Conservation (phyloP, 129 eudicot genomes). For the Tagetes erecta region DNA sequence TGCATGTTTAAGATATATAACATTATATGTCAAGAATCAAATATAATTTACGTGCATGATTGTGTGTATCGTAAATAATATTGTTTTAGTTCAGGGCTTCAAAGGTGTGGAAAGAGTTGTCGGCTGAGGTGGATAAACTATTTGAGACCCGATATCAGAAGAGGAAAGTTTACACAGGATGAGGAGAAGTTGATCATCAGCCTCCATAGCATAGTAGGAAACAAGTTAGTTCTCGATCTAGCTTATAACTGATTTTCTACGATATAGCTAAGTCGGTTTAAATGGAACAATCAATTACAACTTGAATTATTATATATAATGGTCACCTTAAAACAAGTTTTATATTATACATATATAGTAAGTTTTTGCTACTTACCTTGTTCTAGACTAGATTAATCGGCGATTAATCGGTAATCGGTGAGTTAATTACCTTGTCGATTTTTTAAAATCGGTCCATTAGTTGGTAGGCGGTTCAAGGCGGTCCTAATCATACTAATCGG, state of each 20-base stretch:
- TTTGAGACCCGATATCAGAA: slow-evolving; percentile 75
- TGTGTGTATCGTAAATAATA: slow-evolving; percentile 31
- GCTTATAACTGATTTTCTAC: neutral
- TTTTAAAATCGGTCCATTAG: no score
- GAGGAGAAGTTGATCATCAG: slow-evolving; percentile 78
- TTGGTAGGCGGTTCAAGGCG: no score
- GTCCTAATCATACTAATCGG: no score
- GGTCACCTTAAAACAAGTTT: neutral
- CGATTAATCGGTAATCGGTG: neutral
- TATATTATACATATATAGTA: neutral
- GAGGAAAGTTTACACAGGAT: slow-evolving; percentile 75
- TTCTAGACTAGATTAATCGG: neutral
- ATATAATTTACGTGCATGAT: slow-evolving; percentile 9
- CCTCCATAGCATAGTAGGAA: slow-evolving; percentile 77
- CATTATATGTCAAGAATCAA: slow-evolving; percentile 2
- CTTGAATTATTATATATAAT: neutral
- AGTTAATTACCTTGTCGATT: no score
- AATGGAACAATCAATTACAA: neutral
- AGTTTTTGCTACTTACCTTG: neutral
- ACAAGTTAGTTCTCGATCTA: slow-evolving; percentile 53
- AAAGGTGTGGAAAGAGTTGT: slow-evolving; percentile 88
- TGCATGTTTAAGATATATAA: neutral
- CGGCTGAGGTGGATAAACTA: slow-evolving; percentile 85
- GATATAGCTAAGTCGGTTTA: neutral
- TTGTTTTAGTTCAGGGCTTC: slow-evolving; percentile 54